A percentile compares a stretch with the other conserved stretches of the same genome.
phyloP scores from a whole-genome alignment of 2,329 filamentous ascomycete species.

The Colletotrichum shisoi region DNA sequence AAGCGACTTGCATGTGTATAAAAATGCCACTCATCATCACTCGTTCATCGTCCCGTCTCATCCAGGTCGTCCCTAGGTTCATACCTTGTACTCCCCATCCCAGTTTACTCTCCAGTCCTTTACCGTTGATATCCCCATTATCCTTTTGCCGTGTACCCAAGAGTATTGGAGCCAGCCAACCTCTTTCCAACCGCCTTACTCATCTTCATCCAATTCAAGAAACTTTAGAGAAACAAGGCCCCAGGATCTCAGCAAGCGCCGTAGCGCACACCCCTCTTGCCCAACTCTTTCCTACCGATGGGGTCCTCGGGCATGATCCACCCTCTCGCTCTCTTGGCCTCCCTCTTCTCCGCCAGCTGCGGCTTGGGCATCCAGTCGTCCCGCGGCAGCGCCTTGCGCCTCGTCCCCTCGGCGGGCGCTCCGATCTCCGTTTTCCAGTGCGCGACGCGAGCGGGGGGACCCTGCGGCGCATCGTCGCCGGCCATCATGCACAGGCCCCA shows the following conservation, averaged over 20 bases:
- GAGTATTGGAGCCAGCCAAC: constrained; percentile 28
- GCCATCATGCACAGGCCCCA: constrained; percentile 81
- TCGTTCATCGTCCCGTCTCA: constrained; percentile 21
- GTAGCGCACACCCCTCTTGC: constrained; percentile 70
- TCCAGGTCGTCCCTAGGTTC: not conserved
- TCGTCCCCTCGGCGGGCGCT: constrained; percentile 74
- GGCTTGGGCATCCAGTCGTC: constrained; percentile 80
- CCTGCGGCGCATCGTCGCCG: constrained; percentile 59
- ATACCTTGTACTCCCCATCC: not conserved
- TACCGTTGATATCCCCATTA: constrained; percentile 1
- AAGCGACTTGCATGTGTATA: constrained; percentile 16
- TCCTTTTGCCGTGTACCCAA: constrained; percentile 10
- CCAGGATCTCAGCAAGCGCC: constrained; percentile 50
- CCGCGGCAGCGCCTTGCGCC: constrained; percentile 72
- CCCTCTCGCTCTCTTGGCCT: constrained; percentile 75
- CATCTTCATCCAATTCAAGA: not conserved
- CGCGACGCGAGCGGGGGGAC: constrained; percentile 55
- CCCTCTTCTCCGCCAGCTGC: constrained; percentile 76
- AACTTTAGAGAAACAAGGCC: not conserved
- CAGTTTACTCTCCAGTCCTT: constrained; percentile 11
- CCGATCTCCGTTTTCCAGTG: constrained; percentile 76
- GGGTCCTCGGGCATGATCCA: constrained; percentile 81
- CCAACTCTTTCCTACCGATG: constrained; percentile 74
- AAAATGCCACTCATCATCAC: constrained; percentile 16
- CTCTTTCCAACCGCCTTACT: not conserved